These are phyloP conservation scores for Lactuca saligna DNA, from an alignment of 129 eudicot species.

Conservation along the genomic window DNA sequence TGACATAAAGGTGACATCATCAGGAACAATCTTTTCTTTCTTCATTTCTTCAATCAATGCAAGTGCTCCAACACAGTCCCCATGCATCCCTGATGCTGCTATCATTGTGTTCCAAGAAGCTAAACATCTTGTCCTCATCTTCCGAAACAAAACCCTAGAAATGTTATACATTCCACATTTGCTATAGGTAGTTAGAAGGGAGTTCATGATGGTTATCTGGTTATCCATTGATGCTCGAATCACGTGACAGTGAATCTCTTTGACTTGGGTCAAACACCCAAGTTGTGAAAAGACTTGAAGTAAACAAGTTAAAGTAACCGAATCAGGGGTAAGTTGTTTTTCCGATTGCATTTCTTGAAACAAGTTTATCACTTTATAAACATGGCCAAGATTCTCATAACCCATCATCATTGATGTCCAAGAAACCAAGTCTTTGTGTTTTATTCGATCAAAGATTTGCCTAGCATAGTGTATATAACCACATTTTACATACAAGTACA, in stretches of 20 bases:
- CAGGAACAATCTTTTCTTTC: conserved; percentile 35
- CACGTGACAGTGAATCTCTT: conserved; percentile 47
- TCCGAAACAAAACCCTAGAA: conserved; percentile 38
- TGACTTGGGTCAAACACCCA: conserved; percentile 38
- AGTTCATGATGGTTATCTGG: conserved; percentile 47
- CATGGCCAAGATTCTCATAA: conserved; percentile 41
- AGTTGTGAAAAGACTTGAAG: conserved; percentile 49
- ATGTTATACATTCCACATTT: conserved; percentile 47
- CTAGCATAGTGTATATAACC: conserved; percentile 38
- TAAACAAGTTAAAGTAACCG: conserved; percentile 48
- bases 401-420: conserved; percentile 74
- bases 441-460: conserved; percentile 40
- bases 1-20: conserved; percentile 49
- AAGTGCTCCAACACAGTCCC: conserved; percentile 44
- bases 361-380: conserved; percentile 44
- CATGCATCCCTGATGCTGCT: conserved; percentile 64
- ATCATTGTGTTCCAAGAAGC: conserved; percentile 74
- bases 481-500: conserved; percentile 52
- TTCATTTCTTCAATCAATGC: conserved; percentile 40
- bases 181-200: conserved; percentile 49
- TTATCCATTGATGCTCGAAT: conserved; percentile 41
- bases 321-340: conserved; percentile 38
- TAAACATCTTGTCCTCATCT: conserved; percentile 34
- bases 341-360: conserved; percentile 42
- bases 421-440: conserved; percentile 46